Evolutionary conservation across 108 stramenopile genomes (phyloP).

Genomic region (Fistulifera pelliculosa): DNA sequence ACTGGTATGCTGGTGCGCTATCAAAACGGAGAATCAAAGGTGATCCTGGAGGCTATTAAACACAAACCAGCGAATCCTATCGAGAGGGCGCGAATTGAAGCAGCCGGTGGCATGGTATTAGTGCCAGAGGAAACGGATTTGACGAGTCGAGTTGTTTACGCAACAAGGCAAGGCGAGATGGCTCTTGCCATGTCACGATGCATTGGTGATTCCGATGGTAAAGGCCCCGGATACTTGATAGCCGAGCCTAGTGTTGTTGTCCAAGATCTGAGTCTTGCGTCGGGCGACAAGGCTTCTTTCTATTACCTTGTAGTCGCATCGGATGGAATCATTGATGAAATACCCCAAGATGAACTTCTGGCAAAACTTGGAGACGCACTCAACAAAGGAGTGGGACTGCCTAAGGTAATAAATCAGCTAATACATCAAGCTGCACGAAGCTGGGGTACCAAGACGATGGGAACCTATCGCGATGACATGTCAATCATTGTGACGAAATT

Average conservation of each 20-base stretch:
- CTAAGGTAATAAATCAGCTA: not conserved
- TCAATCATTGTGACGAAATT: conserved; percentile 1
- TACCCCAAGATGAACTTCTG: not conserved
- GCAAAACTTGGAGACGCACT: not conserved
- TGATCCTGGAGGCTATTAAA: conserved; percentile 16
- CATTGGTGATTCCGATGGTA: conserved; percentile 62
- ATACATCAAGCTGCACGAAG: not conserved
- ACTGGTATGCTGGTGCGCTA: conserved; percentile 38
- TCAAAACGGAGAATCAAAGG: conserved; percentile 6
- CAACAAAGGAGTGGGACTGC: not conserved
- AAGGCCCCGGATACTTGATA: conserved; percentile 38
- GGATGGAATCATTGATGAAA: conserved; percentile 62
- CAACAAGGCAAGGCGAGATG: not conserved
- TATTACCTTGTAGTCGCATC: conserved; percentile 50
- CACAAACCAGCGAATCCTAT: conserved; percentile 64
- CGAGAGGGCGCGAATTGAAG: conserved; percentile 59
- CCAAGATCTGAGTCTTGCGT: conserved; percentile 15
- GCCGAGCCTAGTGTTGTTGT: conserved; percentile 54
- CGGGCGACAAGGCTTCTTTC: conserved; percentile 2
- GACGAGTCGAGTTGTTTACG: conserved; percentile 23
- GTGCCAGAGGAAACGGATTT: conserved; percentile 25
- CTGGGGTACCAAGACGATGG: not conserved
- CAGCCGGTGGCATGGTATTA: conserved; percentile 47
- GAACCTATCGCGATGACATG: conserved; percentile 10
- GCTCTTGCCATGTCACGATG: conserved; percentile 69